Percentiles rank a stretch among this genome's conserved stretches.
These are phyloP conservation scores for Suillus decipiens DNA, from an alignment of 768 basidiomycete species.

Conservation along the genomic window DNA sequence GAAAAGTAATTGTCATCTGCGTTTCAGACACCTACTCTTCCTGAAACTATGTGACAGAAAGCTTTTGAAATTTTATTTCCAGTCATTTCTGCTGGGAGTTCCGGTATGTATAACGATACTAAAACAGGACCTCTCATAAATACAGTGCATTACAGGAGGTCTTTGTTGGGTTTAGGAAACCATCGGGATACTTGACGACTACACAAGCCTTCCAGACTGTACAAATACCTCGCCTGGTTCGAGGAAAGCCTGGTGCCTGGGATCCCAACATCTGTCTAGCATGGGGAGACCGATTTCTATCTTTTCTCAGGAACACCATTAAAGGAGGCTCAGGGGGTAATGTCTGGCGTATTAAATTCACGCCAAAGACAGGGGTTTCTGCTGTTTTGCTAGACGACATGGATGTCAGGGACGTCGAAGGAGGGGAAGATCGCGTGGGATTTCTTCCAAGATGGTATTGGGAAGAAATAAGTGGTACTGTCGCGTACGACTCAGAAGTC, in stretches of 20 bases:
- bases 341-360: conserved; percentile 76
- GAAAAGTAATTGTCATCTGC: conserved; percentile 60
- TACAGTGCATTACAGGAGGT: conserved; percentile 56
- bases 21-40: not conserved
- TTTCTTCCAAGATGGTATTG: conserved; percentile 78
- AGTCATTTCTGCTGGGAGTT: conserved; percentile 91
- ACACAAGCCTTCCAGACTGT: conserved; percentile 77
- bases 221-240: conserved; percentile 75
- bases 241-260: conserved; percentile 76
- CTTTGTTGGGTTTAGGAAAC: conserved; percentile 84
- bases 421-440: conserved; percentile 75
- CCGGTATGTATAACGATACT: conserved; percentile 51
- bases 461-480: conserved; percentile 26
- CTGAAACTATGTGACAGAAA: conserved; percentile 52
- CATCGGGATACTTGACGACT: conserved; percentile 64
- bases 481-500: conserved; percentile 9
- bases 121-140: conserved; percentile 4
- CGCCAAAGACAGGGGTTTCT: conserved; percentile 59
- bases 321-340: conserved; percentile 26
- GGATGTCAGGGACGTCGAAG: conserved; percentile 58
- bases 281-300: conserved; percentile 69
- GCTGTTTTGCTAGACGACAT: conserved; percentile 47
- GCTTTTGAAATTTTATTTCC: conserved; percentile 89
- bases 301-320: conserved; percentile 47
- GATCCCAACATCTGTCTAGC: conserved; percentile 71